phyloP scores from a whole-genome alignment of 805 yeast species.

The Cephaloascus fragrans region DNA sequence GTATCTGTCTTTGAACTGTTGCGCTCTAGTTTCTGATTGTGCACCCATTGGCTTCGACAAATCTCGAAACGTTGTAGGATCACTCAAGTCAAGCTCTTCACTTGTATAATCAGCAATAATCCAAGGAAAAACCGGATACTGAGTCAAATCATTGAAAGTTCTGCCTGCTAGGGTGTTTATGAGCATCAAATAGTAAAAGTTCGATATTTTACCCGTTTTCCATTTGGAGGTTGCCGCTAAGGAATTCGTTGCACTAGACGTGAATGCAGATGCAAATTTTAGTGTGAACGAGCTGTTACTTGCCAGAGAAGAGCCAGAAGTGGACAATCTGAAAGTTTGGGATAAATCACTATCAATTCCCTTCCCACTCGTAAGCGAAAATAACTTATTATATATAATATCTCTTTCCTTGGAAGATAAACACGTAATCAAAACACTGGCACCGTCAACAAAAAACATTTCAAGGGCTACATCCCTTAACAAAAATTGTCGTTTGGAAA shows the following conservation, averaged over 20 bases:
- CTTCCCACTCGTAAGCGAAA: constrained; percentile 36
- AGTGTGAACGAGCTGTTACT: constrained; percentile 14
- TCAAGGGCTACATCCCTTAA: constrained; percentile 77
- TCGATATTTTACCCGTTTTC: constrained; percentile 71
- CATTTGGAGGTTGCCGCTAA: constrained; percentile 57
- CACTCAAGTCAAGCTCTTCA: constrained; percentile 51
- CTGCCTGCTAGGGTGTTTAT: constrained; percentile 81
- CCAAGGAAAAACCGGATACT: constrained; percentile 91
- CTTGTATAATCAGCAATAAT: constrained; percentile 77
- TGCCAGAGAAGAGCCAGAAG: constrained; percentile 12
- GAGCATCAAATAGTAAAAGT: constrained; percentile 72
- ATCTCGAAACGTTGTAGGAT: constrained; percentile 62
- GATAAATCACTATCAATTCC: constrained; percentile 46
- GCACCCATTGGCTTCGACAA: constrained; percentile 90
- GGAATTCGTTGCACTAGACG: constrained; percentile 17
- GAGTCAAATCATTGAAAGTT: constrained; percentile 82
- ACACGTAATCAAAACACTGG: constrained; percentile 61
- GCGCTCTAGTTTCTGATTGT: constrained; percentile 51
- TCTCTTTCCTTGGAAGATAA: constrained; percentile 46
- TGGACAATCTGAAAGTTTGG: constrained; percentile 42
- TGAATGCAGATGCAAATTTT: constrained; percentile 25
- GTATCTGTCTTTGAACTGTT: constrained; percentile 59
- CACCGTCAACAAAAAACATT: constrained; percentile 64
- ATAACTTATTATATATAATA: constrained; percentile 37
- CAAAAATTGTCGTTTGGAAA: constrained; percentile 67